Evolutionary conservation across 441 rosid genomes (phyloP).

Genomic region (Flueggea neowawraea): DNA sequence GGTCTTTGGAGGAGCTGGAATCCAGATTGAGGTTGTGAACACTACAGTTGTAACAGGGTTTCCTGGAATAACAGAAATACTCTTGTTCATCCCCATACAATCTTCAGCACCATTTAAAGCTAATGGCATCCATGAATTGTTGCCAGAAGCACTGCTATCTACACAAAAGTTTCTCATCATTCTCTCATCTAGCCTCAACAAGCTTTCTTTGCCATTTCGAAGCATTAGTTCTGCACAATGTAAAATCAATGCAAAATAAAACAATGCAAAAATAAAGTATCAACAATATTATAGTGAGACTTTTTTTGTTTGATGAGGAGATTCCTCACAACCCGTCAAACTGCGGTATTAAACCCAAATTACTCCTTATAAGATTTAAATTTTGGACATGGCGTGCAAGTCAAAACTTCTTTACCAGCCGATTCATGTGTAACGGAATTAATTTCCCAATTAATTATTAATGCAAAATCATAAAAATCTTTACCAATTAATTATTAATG

Average conservation of each 20-base stretch:
- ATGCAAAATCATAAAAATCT: too few species aligned
- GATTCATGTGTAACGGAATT: too few species aligned
- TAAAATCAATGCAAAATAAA: background rate
- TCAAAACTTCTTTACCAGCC: too few species aligned
- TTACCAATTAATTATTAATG: too few species aligned
- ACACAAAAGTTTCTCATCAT: conserved; percentile 36
- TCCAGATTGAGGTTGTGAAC: conserved; percentile 35
- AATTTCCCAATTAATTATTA: too few species aligned
- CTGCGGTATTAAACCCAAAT: too few species aligned
- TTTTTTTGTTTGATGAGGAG: too few species aligned
- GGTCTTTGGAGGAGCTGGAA: conserved; percentile 24
- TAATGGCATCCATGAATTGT: conserved; percentile 35
- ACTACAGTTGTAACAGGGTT: conserved; percentile 13
- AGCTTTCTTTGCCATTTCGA: conserved; percentile 25
- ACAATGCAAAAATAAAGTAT: background rate
- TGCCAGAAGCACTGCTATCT: conserved; percentile 16
- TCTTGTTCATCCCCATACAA: conserved; percentile 24
- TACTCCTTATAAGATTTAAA: too few species aligned
- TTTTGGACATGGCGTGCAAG: too few species aligned
- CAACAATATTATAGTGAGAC: too few species aligned
- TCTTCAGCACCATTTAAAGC: conserved; percentile 23
- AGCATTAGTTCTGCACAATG: conserved; percentile 21
- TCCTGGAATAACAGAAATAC: conserved; percentile 9
- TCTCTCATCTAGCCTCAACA: conserved; percentile 38
- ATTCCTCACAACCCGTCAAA: too few species aligned